phyloP scores from a whole-genome alignment of 2,329 filamentous ascomycete genomes.

The Lasiodiplodia sp. region DNA sequence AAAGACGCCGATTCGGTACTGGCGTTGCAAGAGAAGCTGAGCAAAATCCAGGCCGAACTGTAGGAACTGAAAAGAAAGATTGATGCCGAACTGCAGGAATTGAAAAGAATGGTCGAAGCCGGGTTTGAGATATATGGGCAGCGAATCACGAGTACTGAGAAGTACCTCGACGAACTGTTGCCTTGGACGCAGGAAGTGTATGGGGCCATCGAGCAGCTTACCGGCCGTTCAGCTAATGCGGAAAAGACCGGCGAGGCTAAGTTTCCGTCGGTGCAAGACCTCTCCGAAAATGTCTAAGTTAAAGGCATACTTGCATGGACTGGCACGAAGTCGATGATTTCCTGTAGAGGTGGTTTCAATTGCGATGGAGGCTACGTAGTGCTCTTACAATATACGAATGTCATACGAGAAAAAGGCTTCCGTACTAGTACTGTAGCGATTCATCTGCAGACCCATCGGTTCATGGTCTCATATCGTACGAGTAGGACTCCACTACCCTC shows the following conservation, averaged over 20 bases:
- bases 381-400: neutral
- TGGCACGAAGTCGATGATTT: too few relatives aligned
- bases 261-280: neutral
- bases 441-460: too few relatives aligned
- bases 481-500: neutral
- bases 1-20: neutral
- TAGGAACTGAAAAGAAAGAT: neutral
- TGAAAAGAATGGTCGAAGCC: neutral
- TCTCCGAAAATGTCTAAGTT: neutral
- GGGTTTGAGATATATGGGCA: neutral
- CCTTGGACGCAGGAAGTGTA: neutral
- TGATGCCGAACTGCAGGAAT: neutral
- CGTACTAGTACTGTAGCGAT: too few relatives aligned
- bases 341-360: too few relatives aligned
- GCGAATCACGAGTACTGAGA: neutral
- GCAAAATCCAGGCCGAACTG: neutral
- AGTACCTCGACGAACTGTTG: neutral
- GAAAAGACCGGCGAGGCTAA: neutral
- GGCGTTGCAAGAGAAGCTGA: neutral
- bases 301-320: too few relatives aligned
- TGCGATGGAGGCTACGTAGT: neutral
- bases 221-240: neutral
- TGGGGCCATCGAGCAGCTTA: neutral
- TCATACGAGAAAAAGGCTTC: neutral
- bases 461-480: too few relatives aligned